Conservation (phyloP, 768 basidiomycete genomes). For the Trametes coccinea region DNA sequence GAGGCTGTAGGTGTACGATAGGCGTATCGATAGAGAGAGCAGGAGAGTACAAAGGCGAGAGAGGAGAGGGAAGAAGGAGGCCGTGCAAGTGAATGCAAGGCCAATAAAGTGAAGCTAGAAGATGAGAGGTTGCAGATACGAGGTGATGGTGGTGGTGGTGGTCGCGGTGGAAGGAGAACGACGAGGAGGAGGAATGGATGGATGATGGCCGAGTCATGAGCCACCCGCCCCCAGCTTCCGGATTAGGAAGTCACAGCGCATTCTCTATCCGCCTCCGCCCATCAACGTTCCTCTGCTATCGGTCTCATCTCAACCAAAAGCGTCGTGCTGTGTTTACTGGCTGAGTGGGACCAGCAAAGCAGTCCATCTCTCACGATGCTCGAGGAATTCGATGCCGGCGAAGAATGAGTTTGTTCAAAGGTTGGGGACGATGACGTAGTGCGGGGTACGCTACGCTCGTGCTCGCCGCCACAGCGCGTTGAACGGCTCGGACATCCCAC, state of each 20-base stretch:
- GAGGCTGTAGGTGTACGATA: background rate
- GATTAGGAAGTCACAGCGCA: background rate
- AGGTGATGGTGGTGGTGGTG: background rate
- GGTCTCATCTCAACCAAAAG: too few species aligned
- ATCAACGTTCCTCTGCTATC: too few species aligned
- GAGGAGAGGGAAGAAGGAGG: background rate
- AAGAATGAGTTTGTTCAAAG: too few species aligned
- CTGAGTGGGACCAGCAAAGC: too few species aligned
- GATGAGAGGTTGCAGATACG: background rate
- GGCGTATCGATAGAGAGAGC: background rate
- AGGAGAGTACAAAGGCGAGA: background rate
- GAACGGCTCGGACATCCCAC: too few species aligned
- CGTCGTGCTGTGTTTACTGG: too few species aligned
- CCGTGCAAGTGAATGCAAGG: slow-evolving; percentile 18
- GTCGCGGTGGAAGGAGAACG: background rate
- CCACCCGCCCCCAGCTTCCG: slow-evolving; percentile 11
- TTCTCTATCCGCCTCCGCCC: background rate
- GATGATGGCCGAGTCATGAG: slow-evolving; percentile 4
- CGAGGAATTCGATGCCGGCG: too few species aligned
- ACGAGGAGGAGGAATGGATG: background rate
- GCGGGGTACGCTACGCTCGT: too few species aligned
- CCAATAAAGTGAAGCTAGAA: background rate
- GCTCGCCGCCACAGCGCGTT: too few species aligned
- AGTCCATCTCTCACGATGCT: too few species aligned
- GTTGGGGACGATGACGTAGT: too few species aligned